Conservation (phyloP, 1,284 basidiomycete species). For the Cerrena zonata region DNA sequence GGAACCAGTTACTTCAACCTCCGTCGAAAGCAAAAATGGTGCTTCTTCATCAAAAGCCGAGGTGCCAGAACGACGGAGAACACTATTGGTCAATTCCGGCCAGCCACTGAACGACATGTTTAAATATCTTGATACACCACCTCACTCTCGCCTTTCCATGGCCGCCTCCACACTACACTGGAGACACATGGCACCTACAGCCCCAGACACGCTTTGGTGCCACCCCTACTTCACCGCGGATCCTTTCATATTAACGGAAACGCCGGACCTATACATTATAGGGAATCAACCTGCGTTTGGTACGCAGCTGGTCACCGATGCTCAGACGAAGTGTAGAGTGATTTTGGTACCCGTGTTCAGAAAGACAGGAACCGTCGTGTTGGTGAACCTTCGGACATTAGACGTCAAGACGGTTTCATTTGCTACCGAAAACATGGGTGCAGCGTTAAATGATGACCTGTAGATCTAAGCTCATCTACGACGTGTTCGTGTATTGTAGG, state of each 20-base stretch:
- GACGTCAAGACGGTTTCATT: constrained; percentile 38
- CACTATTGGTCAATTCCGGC: constrained; percentile 79
- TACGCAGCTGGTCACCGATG: constrained; percentile 57
- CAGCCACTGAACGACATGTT: constrained; percentile 93
- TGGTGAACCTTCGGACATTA: constrained; percentile 56
- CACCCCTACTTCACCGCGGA: constrained; percentile 87
- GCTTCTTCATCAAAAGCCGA: constrained; percentile 16
- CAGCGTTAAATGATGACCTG: constrained; percentile 6
- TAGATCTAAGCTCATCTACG: background rate
- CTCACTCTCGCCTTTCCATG: constrained; percentile 65
- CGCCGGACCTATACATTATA: constrained; percentile 88
- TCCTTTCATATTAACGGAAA: constrained; percentile 81
- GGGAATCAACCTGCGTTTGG: constrained; percentile 85
- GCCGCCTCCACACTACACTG: constrained; percentile 80
- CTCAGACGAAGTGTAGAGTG: constrained; percentile 54
- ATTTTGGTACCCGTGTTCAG: constrained; percentile 83
- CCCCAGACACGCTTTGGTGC: constrained; percentile 97
- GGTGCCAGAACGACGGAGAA: constrained; percentile 32
- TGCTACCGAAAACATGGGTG: constrained; percentile 27
- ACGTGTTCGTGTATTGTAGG: too few relatives aligned
- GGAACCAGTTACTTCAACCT: constrained; percentile 16
- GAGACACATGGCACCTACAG: constrained; percentile 95
- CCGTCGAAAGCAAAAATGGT: constrained; percentile 17
- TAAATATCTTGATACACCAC: constrained; percentile 78
- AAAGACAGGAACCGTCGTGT: constrained; percentile 53